Conservation (phyloP, 352 stramenopile genomes). For the Pythium dissotocum region DNA sequence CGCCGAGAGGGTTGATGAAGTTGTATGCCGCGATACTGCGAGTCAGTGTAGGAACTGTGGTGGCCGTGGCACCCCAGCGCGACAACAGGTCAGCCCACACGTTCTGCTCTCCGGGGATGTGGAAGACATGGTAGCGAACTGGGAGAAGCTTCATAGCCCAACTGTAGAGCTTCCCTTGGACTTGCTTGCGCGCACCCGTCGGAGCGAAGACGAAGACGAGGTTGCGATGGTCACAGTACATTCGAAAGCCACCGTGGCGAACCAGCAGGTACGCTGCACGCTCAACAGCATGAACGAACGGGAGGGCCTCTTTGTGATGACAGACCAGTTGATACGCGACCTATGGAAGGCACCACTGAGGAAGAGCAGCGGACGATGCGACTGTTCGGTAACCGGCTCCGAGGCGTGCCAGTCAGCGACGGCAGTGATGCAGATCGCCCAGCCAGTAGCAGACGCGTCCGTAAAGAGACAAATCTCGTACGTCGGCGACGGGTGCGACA, state of each 20-base stretch:
- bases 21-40: neutral
- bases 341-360: conserved; percentile 25
- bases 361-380: conserved; percentile 20
- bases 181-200: conserved; percentile 11
- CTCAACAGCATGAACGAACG: conserved; percentile 26
- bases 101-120: conserved; percentile 25
- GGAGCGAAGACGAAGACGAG: conserved; percentile 29
- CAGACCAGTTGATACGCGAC: conserved; percentile 18
- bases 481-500: neutral
- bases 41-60: neutral
- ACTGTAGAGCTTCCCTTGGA: conserved; percentile 14
- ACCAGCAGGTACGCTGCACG: conserved; percentile 26
- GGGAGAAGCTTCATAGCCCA: conserved; percentile 19
- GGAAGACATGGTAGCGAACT: conserved; percentile 18
- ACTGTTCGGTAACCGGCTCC: conserved; percentile 16
- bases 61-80: neutral
- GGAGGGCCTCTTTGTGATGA: conserved; percentile 32
- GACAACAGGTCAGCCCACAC: conserved; percentile 24
- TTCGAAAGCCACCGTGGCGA: conserved; percentile 19
- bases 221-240: conserved; percentile 31
- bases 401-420: conserved; percentile 3
- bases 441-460: conserved; percentile 25
- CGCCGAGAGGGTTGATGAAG: neutral
- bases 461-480: conserved; percentile 16
- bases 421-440: conserved; percentile 25